Evolutionary conservation across 1,139 yeast genomes (phyloP).

Genomic region (Pichia sp.): DNA sequence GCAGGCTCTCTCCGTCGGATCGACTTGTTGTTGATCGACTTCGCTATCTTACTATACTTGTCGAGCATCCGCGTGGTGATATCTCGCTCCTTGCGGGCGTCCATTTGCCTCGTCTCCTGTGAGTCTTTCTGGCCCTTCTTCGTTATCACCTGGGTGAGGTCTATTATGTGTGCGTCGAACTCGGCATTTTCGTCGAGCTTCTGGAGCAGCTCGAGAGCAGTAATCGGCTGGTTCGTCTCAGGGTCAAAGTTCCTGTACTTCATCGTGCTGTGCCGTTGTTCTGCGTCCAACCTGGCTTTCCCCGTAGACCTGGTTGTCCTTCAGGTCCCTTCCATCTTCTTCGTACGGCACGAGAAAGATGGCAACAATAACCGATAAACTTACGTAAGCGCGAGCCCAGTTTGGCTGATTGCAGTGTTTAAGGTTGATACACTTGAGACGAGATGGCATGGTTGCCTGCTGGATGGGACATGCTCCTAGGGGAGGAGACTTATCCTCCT

Average conservation of each 20-base stretch:
- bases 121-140: neutral
- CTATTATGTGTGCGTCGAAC: slow-evolving; percentile 19
- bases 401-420: neutral
- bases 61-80: slow-evolving; percentile 36
- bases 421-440: too few species aligned
- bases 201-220: slow-evolving; percentile 16
- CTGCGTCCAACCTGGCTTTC: too few species aligned
- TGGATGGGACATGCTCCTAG: too few species aligned
- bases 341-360: neutral
- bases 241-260: slow-evolving; percentile 24
- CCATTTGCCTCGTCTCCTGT: neutral
- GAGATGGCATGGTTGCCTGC: too few species aligned
- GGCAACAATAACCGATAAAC: neutral
- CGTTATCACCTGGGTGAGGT: slow-evolving; percentile 1
- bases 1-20: neutral
- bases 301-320: too few species aligned
- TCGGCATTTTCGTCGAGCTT: slow-evolving; percentile 15
- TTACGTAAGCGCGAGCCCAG: neutral
- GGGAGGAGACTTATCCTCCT: too few species aligned
- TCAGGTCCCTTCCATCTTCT: too few species aligned
- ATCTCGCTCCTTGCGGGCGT: neutral
- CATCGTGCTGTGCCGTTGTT: slow-evolving; percentile 3
- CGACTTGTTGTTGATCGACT: slow-evolving; percentile 2
- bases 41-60: slow-evolving; percentile 34
- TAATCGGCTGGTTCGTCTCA: slow-evolving; percentile 16